Evolutionary conservation across 306 rosid genomes (phyloP).

Genomic region (Dalbergia cochinchinensis): DNA sequence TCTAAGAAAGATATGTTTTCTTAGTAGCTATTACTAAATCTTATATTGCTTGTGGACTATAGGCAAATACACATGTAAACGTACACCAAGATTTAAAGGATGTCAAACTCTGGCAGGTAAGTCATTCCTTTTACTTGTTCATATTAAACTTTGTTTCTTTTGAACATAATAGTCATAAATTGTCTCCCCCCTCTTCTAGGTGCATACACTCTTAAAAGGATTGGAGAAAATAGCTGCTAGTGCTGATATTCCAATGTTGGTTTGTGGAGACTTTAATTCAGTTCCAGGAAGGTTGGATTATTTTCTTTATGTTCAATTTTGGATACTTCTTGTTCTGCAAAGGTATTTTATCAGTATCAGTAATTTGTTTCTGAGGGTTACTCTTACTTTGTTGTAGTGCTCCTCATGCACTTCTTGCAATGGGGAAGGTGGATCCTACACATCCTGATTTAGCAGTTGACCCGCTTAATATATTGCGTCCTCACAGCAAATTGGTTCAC

Average conservation of each 20-base stretch:
- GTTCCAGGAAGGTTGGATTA: constrained; percentile 89
- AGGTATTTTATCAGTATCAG: constrained; percentile 22
- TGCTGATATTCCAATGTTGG: constrained; percentile 99
- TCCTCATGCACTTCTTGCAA: constrained; percentile 95
- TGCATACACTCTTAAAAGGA: constrained; percentile 95
- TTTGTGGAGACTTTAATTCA: constrained; percentile 98
- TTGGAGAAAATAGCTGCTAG: constrained; percentile 98
- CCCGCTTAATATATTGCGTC: constrained; percentile 92
- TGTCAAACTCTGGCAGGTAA: constrained; percentile 98
- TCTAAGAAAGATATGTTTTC: constrained; percentile 23
- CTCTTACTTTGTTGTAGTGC: constrained; percentile 72
- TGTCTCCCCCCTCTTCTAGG: constrained; percentile 58
- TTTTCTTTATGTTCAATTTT: constrained; percentile 7
- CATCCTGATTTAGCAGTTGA: constrained; percentile 93
- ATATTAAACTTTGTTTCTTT: constrained; percentile 13
- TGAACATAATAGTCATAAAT: constrained; percentile 15
- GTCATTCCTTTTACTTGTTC: constrained; percentile 33
- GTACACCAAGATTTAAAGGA: constrained; percentile 89
- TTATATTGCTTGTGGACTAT: constrained; percentile 43
- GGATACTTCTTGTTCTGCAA: background rate
- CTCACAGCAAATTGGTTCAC: constrained; percentile 88
- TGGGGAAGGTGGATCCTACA: constrained; percentile 90
- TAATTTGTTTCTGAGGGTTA: constrained; percentile 42
- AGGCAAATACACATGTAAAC: constrained; percentile 97
- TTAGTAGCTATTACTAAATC: constrained; percentile 15